Conservation (phyloP, 768 basidiomycete genomes). For the Scleroderma citrinum region DNA sequence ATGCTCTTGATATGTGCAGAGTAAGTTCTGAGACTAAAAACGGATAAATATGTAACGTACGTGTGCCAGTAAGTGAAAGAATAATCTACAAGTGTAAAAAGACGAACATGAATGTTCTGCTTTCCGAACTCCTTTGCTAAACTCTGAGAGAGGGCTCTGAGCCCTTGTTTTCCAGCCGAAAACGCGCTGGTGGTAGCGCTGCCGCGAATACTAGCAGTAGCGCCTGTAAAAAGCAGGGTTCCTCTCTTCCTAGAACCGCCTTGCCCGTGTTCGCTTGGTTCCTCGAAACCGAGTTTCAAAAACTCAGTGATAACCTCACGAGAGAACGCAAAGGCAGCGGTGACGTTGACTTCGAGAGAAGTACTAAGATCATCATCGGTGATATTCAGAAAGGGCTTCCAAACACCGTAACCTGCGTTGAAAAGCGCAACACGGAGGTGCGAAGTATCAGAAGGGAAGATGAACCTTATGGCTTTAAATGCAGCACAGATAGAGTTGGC, state of each 20-base stretch:
- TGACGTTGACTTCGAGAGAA: slow-evolving; percentile 45
- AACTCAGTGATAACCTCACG: slow-evolving; percentile 54
- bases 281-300: slow-evolving; percentile 44
- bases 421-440: slow-evolving; percentile 57
- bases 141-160: slow-evolving; percentile 63
- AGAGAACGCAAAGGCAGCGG: slow-evolving; percentile 59
- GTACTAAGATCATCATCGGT: slow-evolving; percentile 52
- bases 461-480: slow-evolving; percentile 41
- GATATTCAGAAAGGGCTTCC: slow-evolving; percentile 63
- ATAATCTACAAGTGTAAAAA: not conserved
- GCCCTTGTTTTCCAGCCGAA: slow-evolving; percentile 57
- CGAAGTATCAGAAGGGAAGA: slow-evolving; percentile 42
- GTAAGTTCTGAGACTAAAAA: not conserved
- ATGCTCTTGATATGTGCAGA: slow-evolving; percentile 40
- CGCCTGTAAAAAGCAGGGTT: slow-evolving; percentile 66
- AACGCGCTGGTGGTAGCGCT: slow-evolving; percentile 57
- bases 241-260: slow-evolving; percentile 51
- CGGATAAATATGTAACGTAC: slow-evolving; percentile 33
- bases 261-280: slow-evolving; percentile 34
- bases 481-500: slow-evolving; percentile 45
- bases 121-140: slow-evolving; percentile 71
- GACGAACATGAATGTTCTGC: slow-evolving; percentile 62
- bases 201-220: slow-evolving; percentile 61
- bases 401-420: slow-evolving; percentile 53
- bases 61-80: slow-evolving; percentile 37